These are phyloP conservation scores for Xylaria scruposa DNA, from an alignment of 495 filamentous ascomycete genomes.

Conservation along the genomic window DNA sequence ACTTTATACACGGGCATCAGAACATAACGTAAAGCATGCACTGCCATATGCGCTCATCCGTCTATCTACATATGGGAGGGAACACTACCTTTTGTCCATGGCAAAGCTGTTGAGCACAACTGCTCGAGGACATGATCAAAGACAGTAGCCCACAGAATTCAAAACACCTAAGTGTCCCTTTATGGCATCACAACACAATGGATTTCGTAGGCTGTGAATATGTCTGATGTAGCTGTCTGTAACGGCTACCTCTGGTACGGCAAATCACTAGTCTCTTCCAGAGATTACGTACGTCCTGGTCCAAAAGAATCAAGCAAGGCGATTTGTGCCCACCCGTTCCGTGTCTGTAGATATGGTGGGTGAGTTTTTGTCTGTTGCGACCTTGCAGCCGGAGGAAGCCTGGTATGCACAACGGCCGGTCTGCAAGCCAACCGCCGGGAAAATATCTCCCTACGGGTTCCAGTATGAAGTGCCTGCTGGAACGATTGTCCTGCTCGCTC, in stretches of 20 bases:
- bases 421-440: conserved; percentile 13
- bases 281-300: conserved; percentile 19
- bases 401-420: conserved; percentile 23
- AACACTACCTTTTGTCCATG: background rate
- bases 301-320: conserved; percentile 23
- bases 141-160: background rate
- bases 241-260: background rate
- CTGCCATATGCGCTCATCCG: background rate
- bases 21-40: background rate
- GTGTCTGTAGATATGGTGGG: background rate
- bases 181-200: background rate
- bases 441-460: background rate
- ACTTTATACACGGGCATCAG: background rate
- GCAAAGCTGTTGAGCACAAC: background rate
- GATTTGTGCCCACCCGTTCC: conserved; percentile 9
- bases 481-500: background rate
- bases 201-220: conserved; percentile 4
- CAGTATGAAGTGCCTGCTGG: background rate
- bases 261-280: background rate
- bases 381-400: conserved; percentile 23
- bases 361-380: conserved; percentile 16
- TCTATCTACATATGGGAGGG: background rate
- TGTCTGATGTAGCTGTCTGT: conserved; percentile 23
- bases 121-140: background rate
- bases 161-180: background rate